A percentile compares a stretch with the other conserved stretches of the same genome.
Evolutionary conservation across 768 basidiomycete genomes (phyloP).

Genomic region (Tulasnella sp.): DNA sequence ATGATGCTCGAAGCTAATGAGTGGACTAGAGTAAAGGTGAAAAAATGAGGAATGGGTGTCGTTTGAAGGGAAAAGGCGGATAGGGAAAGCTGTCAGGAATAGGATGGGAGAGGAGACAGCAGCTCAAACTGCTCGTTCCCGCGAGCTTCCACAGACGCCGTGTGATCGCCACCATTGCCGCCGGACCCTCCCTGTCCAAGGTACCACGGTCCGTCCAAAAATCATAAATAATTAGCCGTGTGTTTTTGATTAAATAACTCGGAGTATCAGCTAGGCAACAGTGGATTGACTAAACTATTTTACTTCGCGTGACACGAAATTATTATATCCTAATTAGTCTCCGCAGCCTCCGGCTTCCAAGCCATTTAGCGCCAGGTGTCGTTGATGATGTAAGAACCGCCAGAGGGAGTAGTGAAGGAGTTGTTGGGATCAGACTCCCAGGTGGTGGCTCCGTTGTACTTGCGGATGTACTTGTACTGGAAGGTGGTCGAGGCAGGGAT

Average conservation of each 20-base stretch:
- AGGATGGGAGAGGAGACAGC: neutral
- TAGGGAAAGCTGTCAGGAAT: neutral
- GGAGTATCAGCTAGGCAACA: neutral
- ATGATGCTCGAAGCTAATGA: neutral
- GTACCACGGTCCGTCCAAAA: neutral
- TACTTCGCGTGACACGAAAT: neutral
- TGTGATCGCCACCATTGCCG: neutral
- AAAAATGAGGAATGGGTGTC: no score
- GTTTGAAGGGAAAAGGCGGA: no score
- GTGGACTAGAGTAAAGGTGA: neutral
- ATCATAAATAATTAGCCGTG: neutral
- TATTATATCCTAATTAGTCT: neutral
- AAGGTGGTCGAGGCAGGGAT: slow-evolving; percentile 13
- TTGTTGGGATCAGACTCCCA: slow-evolving; percentile 62
- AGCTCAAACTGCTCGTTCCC: neutral
- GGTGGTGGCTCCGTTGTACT: slow-evolving; percentile 23
- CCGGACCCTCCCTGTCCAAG: neutral
- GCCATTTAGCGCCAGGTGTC: slow-evolving; percentile 18
- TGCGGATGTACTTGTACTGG: slow-evolving; percentile 16
- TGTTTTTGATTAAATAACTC: neutral
- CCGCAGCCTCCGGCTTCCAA: neutral
- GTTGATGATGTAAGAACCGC: slow-evolving; percentile 14
- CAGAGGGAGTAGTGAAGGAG: slow-evolving; percentile 14
- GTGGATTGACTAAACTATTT: neutral
- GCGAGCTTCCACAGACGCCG: neutral